Base-by-base conservation (phyloP, 106 monocot genomes). In the Dendrobium huoshanense region DNA sequence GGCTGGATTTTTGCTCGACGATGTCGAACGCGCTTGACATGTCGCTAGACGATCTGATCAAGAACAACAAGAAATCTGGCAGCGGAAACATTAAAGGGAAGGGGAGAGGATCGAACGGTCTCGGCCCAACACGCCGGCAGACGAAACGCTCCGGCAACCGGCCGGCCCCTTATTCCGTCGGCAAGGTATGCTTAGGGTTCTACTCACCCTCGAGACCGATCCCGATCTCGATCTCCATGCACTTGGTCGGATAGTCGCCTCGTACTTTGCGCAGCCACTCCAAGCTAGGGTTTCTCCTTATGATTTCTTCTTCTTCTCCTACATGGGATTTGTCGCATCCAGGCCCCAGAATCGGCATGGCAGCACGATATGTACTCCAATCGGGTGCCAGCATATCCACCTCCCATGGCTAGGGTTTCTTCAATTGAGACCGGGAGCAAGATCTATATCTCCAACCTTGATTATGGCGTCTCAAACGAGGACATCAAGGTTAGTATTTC, bases 341-440 rank as follows among this genome's bases (percentile, higher is more conserved):
- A 83, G 79, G 73, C 80, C 47, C 82, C 82, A 79, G 81, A 90
- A 18, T 85, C 76, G 49, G 27, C 76, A 49, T 76, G 76, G 76
- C 76, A 76, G 49, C 76, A 87, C 43, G 90, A 87, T 43, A 58
- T 87, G 81, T 88, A 65, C 77, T 72, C 85, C 59, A 77, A 85
- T 67, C 87, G 81, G 84, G 42, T 64, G 55, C 85, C 77, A 9
- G 85, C 75, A 41, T 68, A 54, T 76, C 40, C 82, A 16, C 41
- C 43, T 55, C 55, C 80, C 9, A 59, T 24, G 54, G 59, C 75
- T 13, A 86, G 82, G 83, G 82, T 78, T 56, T 77, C 86, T 9
- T 77, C 91, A 9, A 85, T 94, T 11, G 94, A 94, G 79, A 91
- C 91, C n/a, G 94, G 94, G 43, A 91, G 89, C 19, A 94, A 94